These are phyloP conservation scores for Elongisporangium anandrum DNA, from an alignment of 352 stramenopile genomes.

Conservation along the genomic window DNA sequence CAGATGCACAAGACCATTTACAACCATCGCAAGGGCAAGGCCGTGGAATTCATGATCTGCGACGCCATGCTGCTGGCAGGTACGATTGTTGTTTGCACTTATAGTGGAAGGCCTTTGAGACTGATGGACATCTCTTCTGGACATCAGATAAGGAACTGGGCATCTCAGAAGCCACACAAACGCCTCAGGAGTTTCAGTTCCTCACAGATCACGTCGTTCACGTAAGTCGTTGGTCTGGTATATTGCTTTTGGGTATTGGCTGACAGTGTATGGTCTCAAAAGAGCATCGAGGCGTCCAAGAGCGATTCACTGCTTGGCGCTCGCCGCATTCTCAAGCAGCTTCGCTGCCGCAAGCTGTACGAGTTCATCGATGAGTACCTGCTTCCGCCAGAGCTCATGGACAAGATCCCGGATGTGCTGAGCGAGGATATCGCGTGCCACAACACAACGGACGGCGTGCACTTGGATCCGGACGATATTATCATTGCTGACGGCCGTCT, in stretches of 20 bases:
- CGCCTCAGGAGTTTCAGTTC: conserved; percentile 65
- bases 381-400: conserved; percentile 49
- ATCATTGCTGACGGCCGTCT: conserved; percentile 74
- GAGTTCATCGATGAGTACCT: conserved; percentile 84
- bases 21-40: conserved; percentile 86
- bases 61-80: conserved; percentile 76
- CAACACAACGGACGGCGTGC: conserved; percentile 31
- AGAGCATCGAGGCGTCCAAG: conserved; percentile 78
- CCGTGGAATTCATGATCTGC: conserved; percentile 89
- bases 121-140: not conserved
- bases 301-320: conserved; percentile 37
- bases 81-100: conserved; percentile 3
- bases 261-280: not conserved
- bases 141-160: conserved; percentile 57
- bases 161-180: conserved; percentile 61
- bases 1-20: conserved; percentile 90
- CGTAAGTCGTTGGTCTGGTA: conserved; percentile 15
- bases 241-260: not conserved
- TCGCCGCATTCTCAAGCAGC: conserved; percentile 60
- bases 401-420: conserved; percentile 42
- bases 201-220: conserved; percentile 74
- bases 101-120: not conserved
- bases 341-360: conserved; percentile 77
- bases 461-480: conserved; percentile 65
- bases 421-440: conserved; percentile 56